A percentile compares a stretch with the other conserved stretches of the same genome.
Evolutionary conservation across 768 basidiomycete species (phyloP).

Genomic region (Lentinula aciculospora): DNA sequence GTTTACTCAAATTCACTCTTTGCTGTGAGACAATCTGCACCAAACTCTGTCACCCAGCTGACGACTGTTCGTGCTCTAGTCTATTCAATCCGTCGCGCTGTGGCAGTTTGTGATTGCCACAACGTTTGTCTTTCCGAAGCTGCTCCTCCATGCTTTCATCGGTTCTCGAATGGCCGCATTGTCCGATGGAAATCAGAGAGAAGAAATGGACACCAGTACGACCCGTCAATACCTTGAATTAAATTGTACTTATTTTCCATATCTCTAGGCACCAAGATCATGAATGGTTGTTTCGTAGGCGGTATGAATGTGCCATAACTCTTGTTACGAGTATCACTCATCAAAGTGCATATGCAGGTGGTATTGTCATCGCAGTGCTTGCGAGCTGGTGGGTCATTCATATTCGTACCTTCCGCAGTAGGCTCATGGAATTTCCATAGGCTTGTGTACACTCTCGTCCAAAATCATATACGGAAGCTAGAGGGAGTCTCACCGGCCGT

Average conservation of each 20-base stretch:
- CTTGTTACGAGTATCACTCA: not conserved
- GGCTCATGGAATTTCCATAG: conserved; percentile 28
- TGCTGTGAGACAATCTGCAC: conserved; percentile 40
- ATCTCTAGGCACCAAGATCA: conserved; percentile 50
- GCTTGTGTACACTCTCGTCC: conserved; percentile 60
- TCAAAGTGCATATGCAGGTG: conserved; percentile 17
- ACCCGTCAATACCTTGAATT: conserved; percentile 8
- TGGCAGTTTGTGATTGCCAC: conserved; percentile 78
- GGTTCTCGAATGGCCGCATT: conserved; percentile 70
- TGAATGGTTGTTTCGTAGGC: conserved; percentile 56
- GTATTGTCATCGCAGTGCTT: conserved; percentile 50
- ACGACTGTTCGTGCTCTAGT: conserved; percentile 28
- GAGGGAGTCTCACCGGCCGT: conserved; percentile 41
- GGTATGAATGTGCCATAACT: conserved; percentile 10
- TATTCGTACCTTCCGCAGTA: conserved; percentile 7
- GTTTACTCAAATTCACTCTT: conserved; percentile 81
- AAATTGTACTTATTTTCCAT: conserved; percentile 2
- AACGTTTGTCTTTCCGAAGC: conserved; percentile 62
- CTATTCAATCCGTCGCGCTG: conserved; percentile 67
- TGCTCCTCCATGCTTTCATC: conserved; percentile 70
- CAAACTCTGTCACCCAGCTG: not conserved
- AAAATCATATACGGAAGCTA: conserved; percentile 52
- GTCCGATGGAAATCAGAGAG: conserved; percentile 71
- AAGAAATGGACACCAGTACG: conserved; percentile 71
- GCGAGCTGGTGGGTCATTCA: conserved; percentile 57